phyloP scores from a whole-genome alignment of 2,329 filamentous ascomycete species.

The Aureobasidium sp. region DNA sequence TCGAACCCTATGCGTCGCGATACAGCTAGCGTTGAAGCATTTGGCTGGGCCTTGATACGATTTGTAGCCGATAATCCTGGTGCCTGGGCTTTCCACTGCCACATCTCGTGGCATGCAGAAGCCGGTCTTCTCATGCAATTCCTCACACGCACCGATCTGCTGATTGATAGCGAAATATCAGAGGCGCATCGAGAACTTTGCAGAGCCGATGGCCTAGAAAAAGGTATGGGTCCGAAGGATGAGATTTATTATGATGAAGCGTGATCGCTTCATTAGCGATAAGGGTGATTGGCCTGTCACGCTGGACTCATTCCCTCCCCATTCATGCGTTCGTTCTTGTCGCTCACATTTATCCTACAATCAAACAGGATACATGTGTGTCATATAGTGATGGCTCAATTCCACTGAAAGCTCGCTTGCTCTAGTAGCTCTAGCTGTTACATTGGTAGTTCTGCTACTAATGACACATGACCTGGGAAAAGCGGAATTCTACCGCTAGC shows the following conservation, averaged over 20 bases:
- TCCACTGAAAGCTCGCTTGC: not conserved
- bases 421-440: not conserved
- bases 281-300: not conserved
- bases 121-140: constrained; percentile 55
- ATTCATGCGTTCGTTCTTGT: not conserved
- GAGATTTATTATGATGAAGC: constrained; percentile 23
- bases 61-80: constrained; percentile 52
- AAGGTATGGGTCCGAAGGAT: constrained; percentile 44
- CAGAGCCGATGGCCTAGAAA: constrained; percentile 37
- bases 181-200: constrained; percentile 41
- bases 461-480: not conserved
- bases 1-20: constrained; percentile 43
- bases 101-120: constrained; percentile 52
- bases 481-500: not conserved
- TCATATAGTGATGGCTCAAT: not conserved
- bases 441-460: not conserved
- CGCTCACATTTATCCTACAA: not conserved
- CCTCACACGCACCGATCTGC: constrained; percentile 39
- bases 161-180: constrained; percentile 38
- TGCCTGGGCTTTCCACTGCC: constrained; percentile 52
- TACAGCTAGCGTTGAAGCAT: constrained; percentile 46
- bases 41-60: constrained; percentile 47
- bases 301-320: not conserved
- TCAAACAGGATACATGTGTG: not conserved
- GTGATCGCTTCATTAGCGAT: not conserved